These are phyloP conservation scores for Adansonia madagascariensis DNA, from an alignment of 441 rosid species.

Conservation along the genomic window DNA sequence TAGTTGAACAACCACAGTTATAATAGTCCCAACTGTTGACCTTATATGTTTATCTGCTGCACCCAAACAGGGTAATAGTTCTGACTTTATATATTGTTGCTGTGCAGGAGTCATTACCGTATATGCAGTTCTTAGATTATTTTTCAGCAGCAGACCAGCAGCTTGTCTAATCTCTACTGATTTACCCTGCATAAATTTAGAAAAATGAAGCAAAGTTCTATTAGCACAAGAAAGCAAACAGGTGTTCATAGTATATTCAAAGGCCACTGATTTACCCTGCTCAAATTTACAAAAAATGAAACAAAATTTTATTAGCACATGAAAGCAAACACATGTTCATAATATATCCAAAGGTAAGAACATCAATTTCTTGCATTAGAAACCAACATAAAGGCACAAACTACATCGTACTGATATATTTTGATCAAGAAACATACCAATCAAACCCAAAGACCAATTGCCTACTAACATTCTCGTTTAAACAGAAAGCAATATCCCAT, in stretches of 20 bases:
- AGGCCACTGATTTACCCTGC: slow-evolving; percentile 6
- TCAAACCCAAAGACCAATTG: neutral
- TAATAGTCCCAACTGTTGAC: slow-evolving; percentile 87
- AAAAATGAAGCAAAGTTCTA: slow-evolving; percentile 13
- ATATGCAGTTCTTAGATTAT: slow-evolving; percentile 82
- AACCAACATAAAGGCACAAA: neutral
- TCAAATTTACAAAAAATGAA: neutral
- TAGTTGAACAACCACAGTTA: slow-evolving; percentile 80
- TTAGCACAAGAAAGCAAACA: slow-evolving; percentile 15
- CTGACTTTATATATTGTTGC: slow-evolving; percentile 82
- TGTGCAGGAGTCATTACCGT: slow-evolving; percentile 59
- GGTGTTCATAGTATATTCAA: neutral
- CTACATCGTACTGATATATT: neutral
- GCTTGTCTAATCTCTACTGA: slow-evolving; percentile 95
- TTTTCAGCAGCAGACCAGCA: slow-evolving; percentile 93
- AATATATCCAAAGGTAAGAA: neutral
- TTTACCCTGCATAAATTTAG: slow-evolving; percentile 61
- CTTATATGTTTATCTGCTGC: slow-evolving; percentile 87
- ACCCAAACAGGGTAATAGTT: slow-evolving; percentile 88
- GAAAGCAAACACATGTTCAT: neutral
- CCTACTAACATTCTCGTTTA: neutral
- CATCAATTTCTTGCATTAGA: slow-evolving; percentile 7
- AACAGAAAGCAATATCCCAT: neutral
- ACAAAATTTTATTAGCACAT: neutral
- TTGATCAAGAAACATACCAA: slow-evolving; percentile 8